Base-by-base conservation (phyloP, 805 yeast species). In the Lachancea lanzarotensis region DNA sequence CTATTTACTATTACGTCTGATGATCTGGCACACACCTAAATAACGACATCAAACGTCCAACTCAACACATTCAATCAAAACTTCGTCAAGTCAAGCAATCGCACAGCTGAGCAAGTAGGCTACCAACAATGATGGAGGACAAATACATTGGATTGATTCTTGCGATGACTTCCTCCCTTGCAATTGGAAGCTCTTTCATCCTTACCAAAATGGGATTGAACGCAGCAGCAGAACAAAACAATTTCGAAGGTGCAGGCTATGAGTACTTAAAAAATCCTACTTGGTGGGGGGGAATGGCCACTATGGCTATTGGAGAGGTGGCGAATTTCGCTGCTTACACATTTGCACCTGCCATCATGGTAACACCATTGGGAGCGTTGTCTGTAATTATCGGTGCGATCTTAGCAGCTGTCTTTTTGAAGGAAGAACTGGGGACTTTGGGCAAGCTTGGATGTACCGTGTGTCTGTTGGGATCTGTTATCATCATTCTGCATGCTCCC, bases 291-390 rank as follows among this genome's bases (percentile, higher is more conserved):
- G 96, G 96, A 11, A 89, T 89, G 75, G 57, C 80, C 26, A 80
- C 95, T 39, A 82, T 88, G 96, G 95, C 93, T 2, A 67, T 88
- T 18, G 96, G 96, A 5, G 96, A 88, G 60, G 67, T 88, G 34
- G 95, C 96, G 46, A 88, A 88, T 61, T 88, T 88, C 61, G 96
- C 96, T 3, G 96, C 96, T 0, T 88, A 88, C 61, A 88, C 96
- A 1, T 88, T 88, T 73, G 96, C 96, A 0, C 96, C 96, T 2
- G 95, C 96, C 1, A 84, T 89, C 51, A 67, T 88, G 54, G 96
- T 88, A 35, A 88, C 96, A 3, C 96, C 96, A 5, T 70, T 88
- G 45, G 96, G 96, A 11, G 96, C 96, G 0, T 69, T 88, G 22
- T 80, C 90, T 7, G 96, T 88, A 19, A 85, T 88, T 51, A 88